A percentile compares a stretch with the other conserved stretches of the same genome.
Conservation (phyloP, 129 eudicot genomes). For the Calendula officinalis region DNA sequence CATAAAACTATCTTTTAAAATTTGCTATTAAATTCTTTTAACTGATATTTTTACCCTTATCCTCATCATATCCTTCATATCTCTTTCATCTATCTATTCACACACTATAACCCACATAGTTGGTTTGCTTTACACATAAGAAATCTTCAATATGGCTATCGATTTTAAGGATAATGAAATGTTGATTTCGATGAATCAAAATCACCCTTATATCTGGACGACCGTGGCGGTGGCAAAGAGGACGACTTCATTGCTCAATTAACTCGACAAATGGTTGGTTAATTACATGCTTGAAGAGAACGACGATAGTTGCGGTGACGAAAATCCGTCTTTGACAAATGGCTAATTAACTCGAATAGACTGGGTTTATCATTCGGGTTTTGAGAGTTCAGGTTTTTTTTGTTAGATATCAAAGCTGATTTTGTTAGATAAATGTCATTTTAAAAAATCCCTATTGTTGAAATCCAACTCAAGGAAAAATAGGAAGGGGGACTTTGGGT, state of each 20-base stretch:
- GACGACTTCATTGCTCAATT: conserved; percentile 56
- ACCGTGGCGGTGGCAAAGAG: conserved; percentile 30
- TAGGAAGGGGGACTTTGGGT: too few relatives aligned
- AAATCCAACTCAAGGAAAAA: too few relatives aligned
- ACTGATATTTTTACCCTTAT: too few relatives aligned
- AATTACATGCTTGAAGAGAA: conserved; percentile 63
- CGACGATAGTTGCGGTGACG: conserved; percentile 24
- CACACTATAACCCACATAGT: conserved; percentile 6
- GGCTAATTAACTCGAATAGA: too few relatives aligned
- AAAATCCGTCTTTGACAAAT: not conserved
- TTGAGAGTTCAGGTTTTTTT: too few relatives aligned
- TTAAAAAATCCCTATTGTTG: too few relatives aligned
- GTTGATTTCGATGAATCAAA: conserved; percentile 2
- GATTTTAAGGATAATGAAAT: conserved; percentile 17
- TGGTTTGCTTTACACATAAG: conserved; percentile 1
- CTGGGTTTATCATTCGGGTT: too few relatives aligned
- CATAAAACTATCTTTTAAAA: too few relatives aligned
- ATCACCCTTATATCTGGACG: conserved; percentile 23
- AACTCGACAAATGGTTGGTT: conserved; percentile 62
- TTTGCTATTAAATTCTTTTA: too few relatives aligned
- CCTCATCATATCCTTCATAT: too few relatives aligned
- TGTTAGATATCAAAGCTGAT: too few relatives aligned
- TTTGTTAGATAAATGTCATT: too few relatives aligned
- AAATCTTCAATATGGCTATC: conserved; percentile 9
- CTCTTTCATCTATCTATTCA: not conserved